A percentile compares a stretch with the other conserved stretches of the same genome.
These are phyloP conservation scores for Pythium volutum DNA, from an alignment of 352 stramenopile genomes.

Conservation along the genomic window DNA sequence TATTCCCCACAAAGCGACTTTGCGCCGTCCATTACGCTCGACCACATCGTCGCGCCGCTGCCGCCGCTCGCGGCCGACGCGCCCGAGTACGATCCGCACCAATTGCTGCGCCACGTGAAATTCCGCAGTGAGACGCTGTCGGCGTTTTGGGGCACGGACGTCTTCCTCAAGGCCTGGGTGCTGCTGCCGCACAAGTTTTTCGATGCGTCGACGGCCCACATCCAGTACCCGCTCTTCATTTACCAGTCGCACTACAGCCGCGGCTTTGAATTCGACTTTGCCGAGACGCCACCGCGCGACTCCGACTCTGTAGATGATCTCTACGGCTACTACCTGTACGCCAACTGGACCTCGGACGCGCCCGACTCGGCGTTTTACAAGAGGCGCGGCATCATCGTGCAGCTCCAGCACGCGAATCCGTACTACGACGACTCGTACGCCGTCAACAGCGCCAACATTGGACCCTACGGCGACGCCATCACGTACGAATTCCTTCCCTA, in stretches of 20 bases:
- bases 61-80: slow-evolving; percentile 28
- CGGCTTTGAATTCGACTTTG: slow-evolving; percentile 59
- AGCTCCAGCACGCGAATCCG: slow-evolving; percentile 73
- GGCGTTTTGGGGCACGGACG: slow-evolving; percentile 65
- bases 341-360: slow-evolving; percentile 65
- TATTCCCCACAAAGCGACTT: slow-evolving; percentile 34
- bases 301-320: slow-evolving; percentile 30
- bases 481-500: slow-evolving; percentile 75
- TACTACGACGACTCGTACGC: slow-evolving; percentile 84
- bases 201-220: slow-evolving; percentile 38
- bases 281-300: slow-evolving; percentile 26
- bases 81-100: slow-evolving; percentile 29
- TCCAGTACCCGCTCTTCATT: slow-evolving; percentile 70
- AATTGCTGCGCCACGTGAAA: slow-evolving; percentile 64
- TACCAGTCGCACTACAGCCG: slow-evolving; percentile 77
- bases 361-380: slow-evolving; percentile 46
- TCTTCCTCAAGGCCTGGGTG: slow-evolving; percentile 69
- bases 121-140: slow-evolving; percentile 62
- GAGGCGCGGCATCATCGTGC: slow-evolving; percentile 70
- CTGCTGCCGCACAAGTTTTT: slow-evolving; percentile 68
- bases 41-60: slow-evolving; percentile 40
- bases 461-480: slow-evolving; percentile 71
- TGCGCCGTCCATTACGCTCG: slow-evolving; percentile 39
- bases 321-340: slow-evolving; percentile 68
- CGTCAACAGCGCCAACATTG: slow-evolving; percentile 73